Conservation (phyloP, 2,329 filamentous ascomycete genomes). For the Venturia nashicola region DNA sequence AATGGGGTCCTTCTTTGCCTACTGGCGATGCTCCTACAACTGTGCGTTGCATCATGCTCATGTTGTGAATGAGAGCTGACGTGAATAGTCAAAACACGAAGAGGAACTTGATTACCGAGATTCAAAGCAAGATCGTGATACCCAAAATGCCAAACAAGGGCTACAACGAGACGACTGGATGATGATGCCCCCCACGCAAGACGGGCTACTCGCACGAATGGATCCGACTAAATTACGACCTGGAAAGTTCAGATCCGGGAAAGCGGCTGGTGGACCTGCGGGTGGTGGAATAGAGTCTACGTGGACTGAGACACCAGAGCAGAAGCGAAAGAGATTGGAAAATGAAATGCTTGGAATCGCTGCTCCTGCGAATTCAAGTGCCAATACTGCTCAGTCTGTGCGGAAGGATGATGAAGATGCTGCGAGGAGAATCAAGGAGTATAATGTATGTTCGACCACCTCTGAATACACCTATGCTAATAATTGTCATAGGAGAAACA, state of each 20-base stretch:
- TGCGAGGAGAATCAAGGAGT: constrained; percentile 42
- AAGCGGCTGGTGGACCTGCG: constrained; percentile 36
- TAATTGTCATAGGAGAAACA: constrained; percentile 23
- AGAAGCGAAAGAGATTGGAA: constrained; percentile 69
- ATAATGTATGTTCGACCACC: constrained; percentile 22
- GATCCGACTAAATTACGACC: constrained; percentile 70
- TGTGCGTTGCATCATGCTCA: not conserved
- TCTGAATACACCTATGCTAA: not conserved
- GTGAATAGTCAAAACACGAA: not conserved
- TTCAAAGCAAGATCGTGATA: not conserved
- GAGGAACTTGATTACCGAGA: not conserved
- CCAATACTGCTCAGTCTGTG: constrained; percentile 15
- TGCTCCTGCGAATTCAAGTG: constrained; percentile 23
- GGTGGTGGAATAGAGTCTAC: constrained; percentile 42
- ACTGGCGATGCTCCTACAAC: not conserved
- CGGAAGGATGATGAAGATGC: constrained; percentile 30
- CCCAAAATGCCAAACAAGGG: constrained; percentile 11
- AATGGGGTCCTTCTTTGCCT: constrained; percentile 11
- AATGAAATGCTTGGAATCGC: constrained; percentile 70
- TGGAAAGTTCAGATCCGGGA: constrained; percentile 51
- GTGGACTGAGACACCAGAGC: constrained; percentile 86
- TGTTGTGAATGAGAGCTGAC: not conserved
- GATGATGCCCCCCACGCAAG: constrained; percentile 37
- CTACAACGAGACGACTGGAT: constrained; percentile 60
- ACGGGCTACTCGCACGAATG: constrained; percentile 44